Evolutionary conservation across 2,329 filamentous ascomycete genomes (phyloP), one percentile per base, ranked within the genome.

Genomic region (Epichloe elymi): DNA sequence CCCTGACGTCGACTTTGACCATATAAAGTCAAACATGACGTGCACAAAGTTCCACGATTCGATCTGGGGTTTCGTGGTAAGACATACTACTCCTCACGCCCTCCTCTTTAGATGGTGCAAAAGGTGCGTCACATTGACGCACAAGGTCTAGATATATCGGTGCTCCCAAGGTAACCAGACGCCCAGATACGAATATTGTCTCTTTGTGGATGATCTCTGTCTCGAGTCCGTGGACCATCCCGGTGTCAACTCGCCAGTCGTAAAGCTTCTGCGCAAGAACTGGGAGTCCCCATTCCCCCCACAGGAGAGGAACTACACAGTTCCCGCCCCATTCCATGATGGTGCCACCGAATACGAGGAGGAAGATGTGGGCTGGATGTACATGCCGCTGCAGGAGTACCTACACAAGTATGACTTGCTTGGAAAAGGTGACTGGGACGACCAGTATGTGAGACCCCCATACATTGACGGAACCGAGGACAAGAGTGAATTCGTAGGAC

Each of bases 111-210:
- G 8, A 30, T 30, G 20, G 14, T 38, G 33, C 35, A 37, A 26
- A 26, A 47, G 33, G 45, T 20, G 37, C 36, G n/a, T 48, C 10
- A 14, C 7, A 23, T 20, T 48, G n/a, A 50, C 48, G 33, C 33
- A 30, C 26, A 30, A 8, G 7, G 7, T 38, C 33, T 30, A 50
- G 39, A 50, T 26, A 37, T 50, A 50, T 44, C 48, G 48, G 40
- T 50, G 48, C 40, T 38, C 20, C 30, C 19, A n/a, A 39, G 41
- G 39, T 35, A 33, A 43, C 6, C 33, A 26, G 23, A 7, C 38
- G 38, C 47, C 47, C 47, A 42, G 47, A 49, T 49, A 49, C 26
- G 26, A 36, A 41, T 42, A 49, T 11, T 49, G 47, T 42, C 38
- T 49, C 20, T 49, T 42, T 39, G 47, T 19, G 26, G 47, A 49